Base-by-base conservation (phyloP, 805 yeast species). In the Wickerhamiella kurtzmanii region DNA sequence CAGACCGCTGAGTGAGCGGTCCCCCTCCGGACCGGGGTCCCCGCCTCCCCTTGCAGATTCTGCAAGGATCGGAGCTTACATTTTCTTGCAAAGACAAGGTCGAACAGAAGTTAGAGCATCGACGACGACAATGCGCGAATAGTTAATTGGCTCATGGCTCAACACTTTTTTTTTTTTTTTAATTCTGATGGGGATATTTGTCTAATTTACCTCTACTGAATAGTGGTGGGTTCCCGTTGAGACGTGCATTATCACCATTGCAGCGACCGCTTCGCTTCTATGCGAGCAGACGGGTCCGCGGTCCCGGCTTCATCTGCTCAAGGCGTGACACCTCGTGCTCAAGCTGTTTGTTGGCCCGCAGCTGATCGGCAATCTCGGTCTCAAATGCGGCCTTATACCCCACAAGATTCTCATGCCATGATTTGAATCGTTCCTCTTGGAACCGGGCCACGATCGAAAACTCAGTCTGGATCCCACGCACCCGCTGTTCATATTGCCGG, bases 361-460 rank as follows among this genome's bases (percentile, higher is more conserved):
- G 53, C 17, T 40, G 37, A 15, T 20, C 37, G 17, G 41, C 41
- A 22, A 54, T 37, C 40, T 54, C 56, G 11, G 25, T 32, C 22
- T 44, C 28, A 15, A 47, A 41, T 15, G 25, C 67, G 86, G 78
- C 64, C 78, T 76, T 71, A 85, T 77, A 65, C 80, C 89, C 56
- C 80, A 82, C 53, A 59, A 87, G 83, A 64, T 85, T 86, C 53
- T 80, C 78, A 63, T 81, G 87, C 95, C 95, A 87, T 67, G 83
- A 89, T 69, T 86, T 80, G 60, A 87, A 86, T 65, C 94, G 76
- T 59, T 81, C 88, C 64, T 85, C 94, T 67, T 87, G 95, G 48
- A 85, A 86, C 65, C 82, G 80, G 45, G 84, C 76, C 64, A 86
- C 94, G 60, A 82, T 88, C 4, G 92, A 83, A 66, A 84, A 86